These are phyloP conservation scores for Aureobasidium sp. DNA, from an alignment of 2,329 filamentous ascomycete species.

Conservation along the genomic window DNA sequence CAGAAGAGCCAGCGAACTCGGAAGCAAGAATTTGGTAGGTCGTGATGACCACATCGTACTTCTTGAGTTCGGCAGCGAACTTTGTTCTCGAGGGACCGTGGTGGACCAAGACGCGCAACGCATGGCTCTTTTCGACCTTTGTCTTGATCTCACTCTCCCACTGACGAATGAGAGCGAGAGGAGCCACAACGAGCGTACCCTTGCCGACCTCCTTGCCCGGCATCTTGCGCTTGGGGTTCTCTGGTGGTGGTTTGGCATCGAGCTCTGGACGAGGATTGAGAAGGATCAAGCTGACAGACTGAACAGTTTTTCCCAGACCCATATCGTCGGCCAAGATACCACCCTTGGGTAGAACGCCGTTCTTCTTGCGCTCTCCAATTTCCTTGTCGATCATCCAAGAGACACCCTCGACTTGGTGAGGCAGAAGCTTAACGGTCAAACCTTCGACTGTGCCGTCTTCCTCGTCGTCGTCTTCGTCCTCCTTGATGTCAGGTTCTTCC, in stretches of 20 bases:
- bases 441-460: conserved; percentile 66
- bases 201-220: conserved; percentile 59
- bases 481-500: conserved; percentile 19
- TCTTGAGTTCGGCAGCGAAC: conserved; percentile 64
- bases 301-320: conserved; percentile 93
- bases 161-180: conserved; percentile 88
- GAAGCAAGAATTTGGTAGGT: conserved; percentile 95
- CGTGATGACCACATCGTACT: conserved; percentile 92
- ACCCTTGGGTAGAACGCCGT: conserved; percentile 72
- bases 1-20: conserved; percentile 67
- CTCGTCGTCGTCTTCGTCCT: conserved; percentile 41
- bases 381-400: conserved; percentile 95
- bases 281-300: conserved; percentile 83
- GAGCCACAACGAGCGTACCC: conserved; percentile 84
- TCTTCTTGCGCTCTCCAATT: conserved; percentile 74
- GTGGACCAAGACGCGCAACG: conserved; percentile 77
- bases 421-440: conserved; percentile 78
- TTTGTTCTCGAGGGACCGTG: conserved; percentile 85
- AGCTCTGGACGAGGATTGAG: conserved; percentile 60
- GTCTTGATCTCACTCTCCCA: conserved; percentile 92
- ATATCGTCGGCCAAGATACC: conserved; percentile 96
- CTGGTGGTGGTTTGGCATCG: conserved; percentile 45
- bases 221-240: conserved; percentile 58
- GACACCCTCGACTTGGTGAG: conserved; percentile 90
- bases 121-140: conserved; percentile 64